A percentile compares a stretch with the other conserved stretches of the same genome.
Conservation (phyloP, 148 eudicot genomes). For the Rhododendron simsii region DNA sequence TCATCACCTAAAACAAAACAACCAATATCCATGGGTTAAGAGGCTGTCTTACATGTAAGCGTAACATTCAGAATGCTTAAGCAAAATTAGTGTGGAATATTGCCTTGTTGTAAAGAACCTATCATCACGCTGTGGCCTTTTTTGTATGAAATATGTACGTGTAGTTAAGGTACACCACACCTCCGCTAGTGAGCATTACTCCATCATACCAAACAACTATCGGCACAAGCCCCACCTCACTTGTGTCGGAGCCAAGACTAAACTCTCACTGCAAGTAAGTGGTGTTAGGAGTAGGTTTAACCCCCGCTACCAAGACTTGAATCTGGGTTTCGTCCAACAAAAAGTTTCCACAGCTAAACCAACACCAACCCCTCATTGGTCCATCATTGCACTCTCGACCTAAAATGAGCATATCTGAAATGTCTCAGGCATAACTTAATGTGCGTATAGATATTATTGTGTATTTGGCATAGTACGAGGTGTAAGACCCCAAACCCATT, state of each 20-base stretch:
- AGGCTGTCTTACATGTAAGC: background rate
- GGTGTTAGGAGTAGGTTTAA: background rate
- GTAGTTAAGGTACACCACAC: background rate
- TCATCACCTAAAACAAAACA: background rate
- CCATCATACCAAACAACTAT: background rate
- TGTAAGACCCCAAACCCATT: background rate
- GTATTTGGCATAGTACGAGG: background rate
- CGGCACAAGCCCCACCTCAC: background rate
- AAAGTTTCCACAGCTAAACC: background rate
- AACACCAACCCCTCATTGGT: background rate
- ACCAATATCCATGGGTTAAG: background rate
- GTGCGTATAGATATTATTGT: background rate
- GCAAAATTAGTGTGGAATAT: background rate
- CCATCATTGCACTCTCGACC: background rate
- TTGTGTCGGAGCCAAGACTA: background rate
- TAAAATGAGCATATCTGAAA: background rate
- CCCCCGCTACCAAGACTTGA: background rate
- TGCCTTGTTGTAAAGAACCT: background rate
- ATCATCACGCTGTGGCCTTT: background rate
- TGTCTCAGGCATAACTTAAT: background rate
- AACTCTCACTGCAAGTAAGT: background rate
- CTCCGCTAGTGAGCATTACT: background rate
- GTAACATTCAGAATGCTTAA: background rate
- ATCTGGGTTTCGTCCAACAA: background rate
- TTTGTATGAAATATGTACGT: background rate